Evolutionary conservation across 2,329 filamentous ascomycete species (phyloP).

Genomic region (Paraconiothyrium sp.): DNA sequence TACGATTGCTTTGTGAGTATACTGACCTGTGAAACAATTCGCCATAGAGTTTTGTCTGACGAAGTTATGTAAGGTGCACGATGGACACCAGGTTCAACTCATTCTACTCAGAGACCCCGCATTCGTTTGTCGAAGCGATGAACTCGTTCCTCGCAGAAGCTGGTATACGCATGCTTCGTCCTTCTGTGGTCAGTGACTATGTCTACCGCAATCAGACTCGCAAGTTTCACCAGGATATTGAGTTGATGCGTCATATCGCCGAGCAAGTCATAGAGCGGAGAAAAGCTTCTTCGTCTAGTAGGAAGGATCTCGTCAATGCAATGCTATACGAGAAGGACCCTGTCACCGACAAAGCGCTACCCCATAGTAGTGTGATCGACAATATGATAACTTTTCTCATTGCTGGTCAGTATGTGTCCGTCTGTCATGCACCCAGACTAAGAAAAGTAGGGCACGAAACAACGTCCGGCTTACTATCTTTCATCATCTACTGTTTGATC

Average conservation of each 20-base stretch:
- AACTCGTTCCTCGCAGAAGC: neutral
- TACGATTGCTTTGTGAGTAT: neutral
- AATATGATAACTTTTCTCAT: conserved; percentile 1
- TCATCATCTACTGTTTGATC: conserved; percentile 57
- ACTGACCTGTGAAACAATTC: neutral
- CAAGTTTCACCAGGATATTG: neutral
- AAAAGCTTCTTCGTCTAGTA: neutral
- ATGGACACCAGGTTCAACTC: neutral
- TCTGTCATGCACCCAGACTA: neutral
- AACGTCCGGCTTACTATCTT: conserved; percentile 34
- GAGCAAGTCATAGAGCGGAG: neutral
- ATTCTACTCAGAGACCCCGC: neutral
- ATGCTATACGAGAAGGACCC: conserved; percentile 1
- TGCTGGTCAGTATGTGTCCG: neutral
- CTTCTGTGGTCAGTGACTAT: neutral
- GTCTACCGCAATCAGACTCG: neutral
- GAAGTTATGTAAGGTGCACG: neutral
- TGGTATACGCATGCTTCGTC: neutral
- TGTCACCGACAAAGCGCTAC: neutral
- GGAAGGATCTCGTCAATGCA: neutral
- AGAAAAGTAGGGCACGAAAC: conserved; percentile 1
- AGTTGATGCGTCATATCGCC: neutral
- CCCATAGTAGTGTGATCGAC: neutral
- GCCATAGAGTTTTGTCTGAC: neutral
- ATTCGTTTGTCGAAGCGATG: neutral